Base-by-base conservation (phyloP, 2,329 filamentous ascomycete genomes). In the Ophiocordyceps camponoti-floridani region DNA sequence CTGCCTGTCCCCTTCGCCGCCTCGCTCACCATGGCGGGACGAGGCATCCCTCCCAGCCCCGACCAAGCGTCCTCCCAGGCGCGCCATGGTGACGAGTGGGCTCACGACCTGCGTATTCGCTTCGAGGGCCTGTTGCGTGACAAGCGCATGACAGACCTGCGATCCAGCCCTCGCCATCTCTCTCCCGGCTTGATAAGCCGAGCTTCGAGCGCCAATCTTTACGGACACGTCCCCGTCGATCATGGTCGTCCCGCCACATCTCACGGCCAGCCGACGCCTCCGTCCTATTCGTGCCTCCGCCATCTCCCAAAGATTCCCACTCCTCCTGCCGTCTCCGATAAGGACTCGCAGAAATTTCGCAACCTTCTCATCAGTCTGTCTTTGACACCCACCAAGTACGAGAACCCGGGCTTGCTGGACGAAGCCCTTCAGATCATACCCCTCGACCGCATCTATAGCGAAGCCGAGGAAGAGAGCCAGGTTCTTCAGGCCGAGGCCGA, bases 391-490 rank as follows among this genome's bases (percentile, higher is more conserved):
- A 83, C 81, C 18, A 91, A 89, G 59, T 98, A 94, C 66, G 91
- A 98, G 63, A 96, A 98, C 61, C 89, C 91, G 0, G 91, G 91
- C 33, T 67, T 96, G 11, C 68, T 98, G 44, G 91, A 98, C 58
- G 89, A 96, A 61, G 91, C 89, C 4, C 67, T 98, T 16, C 77
- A 84, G 49, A 77, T 79, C 35, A 85, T 98, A 43, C 89, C 89
- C 0, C 68, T 96, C 28, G 86, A 95, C 58, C 77, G 85, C 52
- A 85, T 98, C 53, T 96, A 96, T 62, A 75, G 81, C 51, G 87
- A 95, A 59, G 91, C 91, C 44, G 87, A 96, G 59, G 89, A 96
- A 60, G 88, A 96, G 63, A 79, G 76, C 51, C 86, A 95, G 59
- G 79, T 95, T 28, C 69, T 94, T 53, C 78, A 83, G 56, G 91